phyloP scores from a whole-genome alignment of 495 filamentous ascomycete genomes.

The Jackrogersella minutella region DNA sequence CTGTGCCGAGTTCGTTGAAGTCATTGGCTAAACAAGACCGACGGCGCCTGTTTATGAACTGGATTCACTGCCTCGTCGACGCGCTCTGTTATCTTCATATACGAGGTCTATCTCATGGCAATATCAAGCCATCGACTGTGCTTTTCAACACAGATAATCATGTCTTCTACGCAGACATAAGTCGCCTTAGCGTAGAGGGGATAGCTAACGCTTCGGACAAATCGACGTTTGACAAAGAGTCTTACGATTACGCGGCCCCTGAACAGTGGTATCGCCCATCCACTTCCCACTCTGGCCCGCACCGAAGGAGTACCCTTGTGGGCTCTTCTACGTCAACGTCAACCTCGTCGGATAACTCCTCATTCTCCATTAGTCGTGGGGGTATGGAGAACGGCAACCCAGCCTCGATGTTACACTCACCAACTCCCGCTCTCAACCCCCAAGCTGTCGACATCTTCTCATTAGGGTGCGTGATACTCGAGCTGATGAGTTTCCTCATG shows the following conservation, averaged over 20 bases:
- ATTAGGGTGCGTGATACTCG: slow-evolving; percentile 73
- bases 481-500: slow-evolving; percentile 74
- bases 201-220: slow-evolving; percentile 50
- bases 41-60: slow-evolving; percentile 74
- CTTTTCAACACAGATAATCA: slow-evolving; percentile 74
- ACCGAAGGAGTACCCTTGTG: slow-evolving; percentile 45
- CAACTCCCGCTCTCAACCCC: slow-evolving; percentile 52
- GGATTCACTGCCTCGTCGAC: slow-evolving; percentile 87
- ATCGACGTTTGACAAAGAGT: slow-evolving; percentile 71
- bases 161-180: slow-evolving; percentile 78
- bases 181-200: slow-evolving; percentile 60
- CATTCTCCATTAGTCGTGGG: slow-evolving; percentile 49
- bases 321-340: slow-evolving; percentile 40
- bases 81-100: slow-evolving; percentile 80
- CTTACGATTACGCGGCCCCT: slow-evolving; percentile 87
- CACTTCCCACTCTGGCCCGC: slow-evolving; percentile 31
- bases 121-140: slow-evolving; percentile 84
- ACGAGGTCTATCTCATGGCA: slow-evolving; percentile 75
- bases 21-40: slow-evolving; percentile 75
- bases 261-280: slow-evolving; percentile 73
- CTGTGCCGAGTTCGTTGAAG: slow-evolving; percentile 71
- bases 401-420: slow-evolving; percentile 44
- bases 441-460: slow-evolving; percentile 78
- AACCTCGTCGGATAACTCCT: slow-evolving; percentile 45
- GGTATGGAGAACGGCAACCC: slow-evolving; percentile 38